Base-by-base conservation (phyloP, 2,329 filamentous ascomycete genomes). In the Stachybotrys chartarum region DNA sequence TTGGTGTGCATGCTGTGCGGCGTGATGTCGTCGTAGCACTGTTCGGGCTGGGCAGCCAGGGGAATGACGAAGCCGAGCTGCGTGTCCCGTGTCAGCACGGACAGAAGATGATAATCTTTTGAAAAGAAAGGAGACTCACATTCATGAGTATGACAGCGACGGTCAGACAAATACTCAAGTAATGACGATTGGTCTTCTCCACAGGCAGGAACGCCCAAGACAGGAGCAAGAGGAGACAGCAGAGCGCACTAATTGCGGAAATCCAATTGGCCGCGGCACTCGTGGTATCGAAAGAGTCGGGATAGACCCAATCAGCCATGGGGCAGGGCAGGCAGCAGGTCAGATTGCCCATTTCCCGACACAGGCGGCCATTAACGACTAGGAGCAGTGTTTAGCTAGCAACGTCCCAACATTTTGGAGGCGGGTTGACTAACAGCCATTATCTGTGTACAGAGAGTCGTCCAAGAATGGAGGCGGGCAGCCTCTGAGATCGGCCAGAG, bases 301-400 rank as follows among this genome's bases (percentile, higher is more conserved):
- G 78, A 60, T 86, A 85, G 30, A 82, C 73, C 86, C 88, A 97
- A 56, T 93, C 83, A 11, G 88, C 88, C 65, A 90, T 79, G 35
- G 94, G 94, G 70, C 94, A 99, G 58, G 94, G 94, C 56, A 99
- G 72, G 70, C 94, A 99, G 70, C 94, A 99, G 42, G 76, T 77
- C 5, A 85, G 63, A 42, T 77, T 76, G 11, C 73, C 67, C 30
- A 81, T 61, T 8, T 65, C 69, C 80, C 75, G 73, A 64, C 80
- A 83, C 45, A 83, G 60, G 31, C 80, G 72, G 51, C 85, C 85
- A 24, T 75, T 73, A 46, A 84, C 67, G 65, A 82, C 85, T 88
- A 56, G n/a, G 35, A 31, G 12, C n/a, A 18, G 24, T 16, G 10
- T 54, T 64, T 53, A 61, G 60, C 30, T 18, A 35, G 12, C 8